phyloP scores from a whole-genome alignment of 2,329 filamentous ascomycete species.

The Neonectria neomacrospora region DNA sequence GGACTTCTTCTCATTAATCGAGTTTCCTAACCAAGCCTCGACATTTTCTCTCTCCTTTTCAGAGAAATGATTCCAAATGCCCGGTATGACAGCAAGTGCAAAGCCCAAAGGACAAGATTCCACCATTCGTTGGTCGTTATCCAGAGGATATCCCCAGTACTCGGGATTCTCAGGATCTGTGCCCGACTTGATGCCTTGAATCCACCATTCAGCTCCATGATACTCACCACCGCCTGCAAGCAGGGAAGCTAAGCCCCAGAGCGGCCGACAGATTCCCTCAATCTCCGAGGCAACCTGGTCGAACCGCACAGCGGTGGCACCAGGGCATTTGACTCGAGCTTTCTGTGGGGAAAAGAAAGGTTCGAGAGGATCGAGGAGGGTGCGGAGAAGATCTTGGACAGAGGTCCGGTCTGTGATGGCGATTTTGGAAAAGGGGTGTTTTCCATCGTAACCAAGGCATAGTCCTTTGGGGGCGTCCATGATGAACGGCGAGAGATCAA shows the following conservation, averaged over 20 bases:
- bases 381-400: slow-evolving; percentile 69
- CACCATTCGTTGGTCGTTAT: slow-evolving; percentile 85
- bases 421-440: slow-evolving; percentile 67
- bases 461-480: slow-evolving; percentile 39
- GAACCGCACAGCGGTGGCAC: slow-evolving; percentile 79
- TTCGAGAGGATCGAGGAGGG: slow-evolving; percentile 76
- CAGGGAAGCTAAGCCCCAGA: slow-evolving; percentile 79
- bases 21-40: slow-evolving; percentile 77
- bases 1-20: slow-evolving; percentile 80
- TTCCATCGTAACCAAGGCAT: slow-evolving; percentile 61
- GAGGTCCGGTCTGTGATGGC: slow-evolving; percentile 62
- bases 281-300: slow-evolving; percentile 82
- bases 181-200: slow-evolving; percentile 75
- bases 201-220: slow-evolving; percentile 69
- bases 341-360: slow-evolving; percentile 76
- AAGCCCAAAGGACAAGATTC: slow-evolving; percentile 84
- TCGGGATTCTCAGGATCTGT: slow-evolving; percentile 76
- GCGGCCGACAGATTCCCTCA: slow-evolving; percentile 78
- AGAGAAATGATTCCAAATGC: slow-evolving; percentile 74
- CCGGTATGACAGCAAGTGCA: slow-evolving; percentile 74
- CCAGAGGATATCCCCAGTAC: slow-evolving; percentile 81
- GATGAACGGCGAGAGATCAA: neutral
- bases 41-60: slow-evolving; percentile 73
- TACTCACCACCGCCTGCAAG: slow-evolving; percentile 76
- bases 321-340: slow-evolving; percentile 73